These are phyloP conservation scores for Coelastrella sp. DNA, from an alignment of 139 green algal genomes.

Conservation along the genomic window DNA sequence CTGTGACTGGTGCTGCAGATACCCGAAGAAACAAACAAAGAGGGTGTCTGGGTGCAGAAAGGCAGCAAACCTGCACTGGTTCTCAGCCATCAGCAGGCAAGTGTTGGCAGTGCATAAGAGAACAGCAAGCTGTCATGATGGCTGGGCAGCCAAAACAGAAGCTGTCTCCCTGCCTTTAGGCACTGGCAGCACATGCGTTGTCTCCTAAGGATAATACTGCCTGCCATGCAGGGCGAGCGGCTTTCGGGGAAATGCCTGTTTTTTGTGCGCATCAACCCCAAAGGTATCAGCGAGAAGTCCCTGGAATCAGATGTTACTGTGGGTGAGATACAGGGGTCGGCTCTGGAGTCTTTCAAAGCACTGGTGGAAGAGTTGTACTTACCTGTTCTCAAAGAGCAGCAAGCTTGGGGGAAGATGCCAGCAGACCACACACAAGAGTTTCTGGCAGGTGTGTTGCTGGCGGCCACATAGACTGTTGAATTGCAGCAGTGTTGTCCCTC, in stretches of 20 bases:
- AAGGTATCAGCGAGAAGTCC: constrained; percentile 77
- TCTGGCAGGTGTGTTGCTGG: constrained; percentile 40
- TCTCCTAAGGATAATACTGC: neutral
- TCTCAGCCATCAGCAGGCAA: constrained; percentile 13
- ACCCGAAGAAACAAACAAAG: constrained; percentile 65
- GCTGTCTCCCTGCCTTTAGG: too few species aligned
- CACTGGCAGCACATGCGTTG: neutral
- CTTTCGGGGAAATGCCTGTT: constrained; percentile 75
- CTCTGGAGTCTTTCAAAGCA: constrained; percentile 77
- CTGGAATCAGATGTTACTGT: constrained; percentile 67
- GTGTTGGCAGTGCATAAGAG: too few species aligned
- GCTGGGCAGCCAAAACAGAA: too few species aligned
- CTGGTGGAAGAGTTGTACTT: constrained; percentile 87
- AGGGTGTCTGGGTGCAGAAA: constrained; percentile 55
- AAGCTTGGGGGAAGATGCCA: constrained; percentile 63
- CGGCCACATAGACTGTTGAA: neutral
- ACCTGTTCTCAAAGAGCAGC: constrained; percentile 79
- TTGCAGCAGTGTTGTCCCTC: neutral
- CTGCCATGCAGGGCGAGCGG: constrained; percentile 69
- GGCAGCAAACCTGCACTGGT: constrained; percentile 61
- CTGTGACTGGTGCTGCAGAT: constrained; percentile 55
- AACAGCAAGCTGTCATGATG: too few species aligned
- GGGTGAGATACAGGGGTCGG: constrained; percentile 56
- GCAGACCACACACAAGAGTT: constrained; percentile 74
- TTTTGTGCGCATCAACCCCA: constrained; percentile 75